Evolutionary conservation across 306 rosid species (phyloP), one percentile per base, ranked within the genome.

Genomic region (Quercus aquifolioides): DNA sequence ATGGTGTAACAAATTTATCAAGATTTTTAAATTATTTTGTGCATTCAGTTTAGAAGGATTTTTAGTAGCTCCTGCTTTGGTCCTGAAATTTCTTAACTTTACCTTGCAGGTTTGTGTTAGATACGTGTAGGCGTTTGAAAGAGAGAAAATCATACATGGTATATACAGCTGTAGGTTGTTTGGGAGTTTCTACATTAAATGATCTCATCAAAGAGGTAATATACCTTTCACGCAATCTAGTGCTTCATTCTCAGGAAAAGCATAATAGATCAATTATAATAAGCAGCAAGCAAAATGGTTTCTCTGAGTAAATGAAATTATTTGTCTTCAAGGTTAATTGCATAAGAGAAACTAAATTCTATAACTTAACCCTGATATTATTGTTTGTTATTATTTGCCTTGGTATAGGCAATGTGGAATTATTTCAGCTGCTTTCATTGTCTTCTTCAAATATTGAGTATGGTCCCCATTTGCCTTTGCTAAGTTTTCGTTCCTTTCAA

Each of bases 71-170:
- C 25, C 5, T 75, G 6, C 54, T 65, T 57, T 79, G 71, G 46
- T 72, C 62, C 31, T 78, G 20, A 81, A 67, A 68, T 72, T 85
- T 75, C 38, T 77, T 74, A 74, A 67, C 43, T 69, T 57, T 75
- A 10, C 58, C 79, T 86, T 76, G 75, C 84, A 94, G 98, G 86
- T 94, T 94, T 87, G 97, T 94, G 80, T 79, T 84, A 26, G 86
- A 87, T 78, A 70, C 91, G 20, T 94, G 99, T 77, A 83, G 87
- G 76, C 88, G 79, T 10, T 74, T 94, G 88, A 90, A 79, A 80
- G 99, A 94, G 91, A 90, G 72, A 83, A 94, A 94, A 71, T 87
- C 97, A 3, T 94, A 92, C 79, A 86, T 94, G 97, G 88, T 92
- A 23, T 92, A 94, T 84, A 86, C 97, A 31, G 99, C 97, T 84